Percentiles rank a stretch among this genome's conserved stretches.
These are phyloP conservation scores for Hura crepitans DNA, from an alignment of 441 rosid species.

Conservation along the genomic window DNA sequence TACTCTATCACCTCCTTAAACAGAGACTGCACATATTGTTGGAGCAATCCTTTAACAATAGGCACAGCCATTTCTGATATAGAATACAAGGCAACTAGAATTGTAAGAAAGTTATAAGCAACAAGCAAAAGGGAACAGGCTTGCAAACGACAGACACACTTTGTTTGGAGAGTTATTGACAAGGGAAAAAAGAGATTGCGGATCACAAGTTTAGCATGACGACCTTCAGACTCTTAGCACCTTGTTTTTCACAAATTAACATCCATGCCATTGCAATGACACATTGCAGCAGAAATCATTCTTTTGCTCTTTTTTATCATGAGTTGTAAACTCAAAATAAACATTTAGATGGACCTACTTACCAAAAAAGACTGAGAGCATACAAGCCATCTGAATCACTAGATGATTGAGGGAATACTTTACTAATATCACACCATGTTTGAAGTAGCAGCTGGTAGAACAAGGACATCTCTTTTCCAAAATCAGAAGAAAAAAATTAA, in stretches of 20 bases:
- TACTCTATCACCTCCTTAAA: slow-evolving; percentile 41
- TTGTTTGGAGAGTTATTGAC: slow-evolving; percentile 15
- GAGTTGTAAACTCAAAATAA: slow-evolving; percentile 14
- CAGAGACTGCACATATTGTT: slow-evolving; percentile 41
- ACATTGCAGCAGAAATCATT: slow-evolving; percentile 10
- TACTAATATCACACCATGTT: background rate
- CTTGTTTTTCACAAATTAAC: slow-evolving; percentile 28
- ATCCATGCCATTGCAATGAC: slow-evolving; percentile 26
- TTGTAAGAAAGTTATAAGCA: slow-evolving; percentile 17
- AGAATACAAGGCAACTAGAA: slow-evolving; percentile 17
- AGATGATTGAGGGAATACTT: background rate
- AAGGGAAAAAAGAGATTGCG: slow-evolving; percentile 17
- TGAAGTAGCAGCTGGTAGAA: no score
- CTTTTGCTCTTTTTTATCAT: background rate
- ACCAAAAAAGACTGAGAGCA: background rate
- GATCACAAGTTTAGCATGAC: slow-evolving; percentile 33
- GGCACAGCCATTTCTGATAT: slow-evolving; percentile 40
- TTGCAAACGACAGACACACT: slow-evolving; percentile 24
- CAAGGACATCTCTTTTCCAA: no score
- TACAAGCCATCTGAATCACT: background rate
- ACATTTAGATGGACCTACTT: background rate
- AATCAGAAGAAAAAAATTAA: no score
- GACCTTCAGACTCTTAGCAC: slow-evolving; percentile 20
- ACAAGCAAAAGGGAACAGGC: slow-evolving; percentile 17
- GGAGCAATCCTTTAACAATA: slow-evolving; percentile 40